Evolutionary conservation across 305 asterid genomes (phyloP).

Genomic region (Fraxinus latifolia): DNA sequence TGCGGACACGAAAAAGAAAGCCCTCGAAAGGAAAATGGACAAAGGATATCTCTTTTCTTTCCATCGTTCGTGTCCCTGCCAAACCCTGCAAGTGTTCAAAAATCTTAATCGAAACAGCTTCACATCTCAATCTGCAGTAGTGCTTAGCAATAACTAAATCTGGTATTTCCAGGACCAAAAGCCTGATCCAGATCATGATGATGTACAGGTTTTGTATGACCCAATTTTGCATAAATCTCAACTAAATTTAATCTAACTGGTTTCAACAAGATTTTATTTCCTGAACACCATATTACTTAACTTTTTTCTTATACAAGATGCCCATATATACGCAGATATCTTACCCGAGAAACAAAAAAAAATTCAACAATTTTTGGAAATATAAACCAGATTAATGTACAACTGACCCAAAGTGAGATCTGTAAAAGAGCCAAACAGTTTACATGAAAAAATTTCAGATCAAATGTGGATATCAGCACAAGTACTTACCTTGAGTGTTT

Average conservation of each 20-base stretch:
- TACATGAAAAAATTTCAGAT: background rate
- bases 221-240: background rate
- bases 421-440: constrained; percentile 5
- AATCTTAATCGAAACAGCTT: background rate
- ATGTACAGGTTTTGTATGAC: background rate
- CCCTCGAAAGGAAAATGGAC: background rate
- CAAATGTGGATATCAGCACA: background rate
- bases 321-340: background rate
- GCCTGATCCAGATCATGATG: background rate
- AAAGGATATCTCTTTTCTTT: background rate
- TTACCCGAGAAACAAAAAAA: background rate
- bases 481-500: constrained; percentile 60
- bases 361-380: background rate
- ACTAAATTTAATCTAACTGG: background rate
- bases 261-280: background rate
- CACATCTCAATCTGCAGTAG: background rate
- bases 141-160: background rate
- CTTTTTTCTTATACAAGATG: background rate
- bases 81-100: background rate
- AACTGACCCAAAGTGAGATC: background rate
- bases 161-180: background rate
- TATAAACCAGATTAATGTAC: background rate
- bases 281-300: background rate
- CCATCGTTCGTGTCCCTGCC: background rate
- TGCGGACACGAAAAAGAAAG: background rate